phyloP scores from a whole-genome alignment of 1,139 yeast genomes.

The Candida tetrigidarum region DNA sequence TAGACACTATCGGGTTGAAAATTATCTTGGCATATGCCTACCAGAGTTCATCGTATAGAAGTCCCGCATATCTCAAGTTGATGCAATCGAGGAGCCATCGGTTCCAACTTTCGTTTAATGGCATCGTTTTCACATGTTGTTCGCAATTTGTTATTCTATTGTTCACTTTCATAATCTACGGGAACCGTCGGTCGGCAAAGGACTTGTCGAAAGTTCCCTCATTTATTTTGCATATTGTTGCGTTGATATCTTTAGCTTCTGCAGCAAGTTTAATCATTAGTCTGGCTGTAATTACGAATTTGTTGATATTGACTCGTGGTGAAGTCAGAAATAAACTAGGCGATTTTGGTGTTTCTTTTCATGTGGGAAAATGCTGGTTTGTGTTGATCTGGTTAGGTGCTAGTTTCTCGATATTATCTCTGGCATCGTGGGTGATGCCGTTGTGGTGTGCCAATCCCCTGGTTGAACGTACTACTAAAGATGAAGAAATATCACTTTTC shows the following conservation, averaged over 20 bases:
- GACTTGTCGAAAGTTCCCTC: slow-evolving; percentile 34
- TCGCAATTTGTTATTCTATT: slow-evolving; percentile 32
- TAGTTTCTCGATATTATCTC: slow-evolving; percentile 26
- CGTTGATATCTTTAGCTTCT: slow-evolving; percentile 37
- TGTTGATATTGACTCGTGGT: slow-evolving; percentile 26
- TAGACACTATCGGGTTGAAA: slow-evolving; percentile 43
- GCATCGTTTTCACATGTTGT: slow-evolving; percentile 28
- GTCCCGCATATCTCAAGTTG: slow-evolving; percentile 23
- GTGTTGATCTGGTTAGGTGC: slow-evolving; percentile 42
- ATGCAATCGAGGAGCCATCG: slow-evolving; percentile 23
- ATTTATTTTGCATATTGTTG: slow-evolving; percentile 34
- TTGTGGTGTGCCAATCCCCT: slow-evolving; percentile 50
- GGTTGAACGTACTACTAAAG: not conserved
- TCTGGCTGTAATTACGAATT: slow-evolving; percentile 28
- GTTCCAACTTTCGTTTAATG: slow-evolving; percentile 15
- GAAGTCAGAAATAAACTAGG: slow-evolving; percentile 40
- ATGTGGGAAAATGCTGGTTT: slow-evolving; percentile 47
- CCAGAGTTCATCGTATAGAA: slow-evolving; percentile 18
- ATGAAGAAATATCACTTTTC: slow-evolving; percentile 4
- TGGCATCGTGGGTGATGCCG: slow-evolving; percentile 43
- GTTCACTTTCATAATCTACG: slow-evolving; percentile 37
- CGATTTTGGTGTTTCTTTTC: slow-evolving; percentile 48
- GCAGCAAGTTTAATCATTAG: slow-evolving; percentile 34
- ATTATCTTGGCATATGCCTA: slow-evolving; percentile 54
- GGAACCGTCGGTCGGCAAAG: slow-evolving; percentile 24